Evolutionary conservation across 345 rosid species (phyloP), one percentile per base, ranked within the genome.

Genomic region (Kernera saxatilis): DNA sequence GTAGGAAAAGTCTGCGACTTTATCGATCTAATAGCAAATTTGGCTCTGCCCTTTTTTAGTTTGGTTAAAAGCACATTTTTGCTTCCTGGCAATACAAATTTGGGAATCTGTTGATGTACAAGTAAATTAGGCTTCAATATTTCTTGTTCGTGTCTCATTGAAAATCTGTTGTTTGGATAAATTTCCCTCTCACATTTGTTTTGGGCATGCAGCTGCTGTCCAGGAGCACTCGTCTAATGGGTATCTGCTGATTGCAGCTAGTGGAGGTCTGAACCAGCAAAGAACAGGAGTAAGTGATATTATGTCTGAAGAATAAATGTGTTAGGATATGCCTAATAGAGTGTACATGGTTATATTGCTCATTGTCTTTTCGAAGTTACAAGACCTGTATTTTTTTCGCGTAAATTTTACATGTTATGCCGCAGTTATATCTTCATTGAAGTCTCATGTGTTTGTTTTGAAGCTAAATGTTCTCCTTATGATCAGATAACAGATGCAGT

Each of bases 261-360:
- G 99, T 78, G 98, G 99, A 65, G 98, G 99, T 58, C 76, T 95
- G 48, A 95, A 95, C 75, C 99, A 95, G 82, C 97, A 95, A 85
- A 90, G 98, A 80, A 95, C 97, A 46, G 97, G 99, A 78, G 99
- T 95, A 86, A 88, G 98, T 85, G 50, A 45, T 71, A 53, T 27
- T 56, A 11, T 29, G 56, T 14, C 26, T 51, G 49, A 15, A 63
- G 21, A 45, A 27, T 13, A 75, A 18, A 8, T 21, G 23, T 60
- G 44, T 49, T 41, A 21, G 5, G 68, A 21, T 44, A 14, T 37
- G 14, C 32, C 6, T 5, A 4, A 26, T 26, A 2, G 53, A 50
- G 19, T n/a, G 5, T 29, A 15, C 48, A 7, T 59, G 3, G 15
- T 52, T 51, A 19, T 30, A 5, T 29, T 29, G 63, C 18, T 27